Evolutionary conservation across 1,139 yeast species (phyloP).

Genomic region (Nakaseomyces sp.): DNA sequence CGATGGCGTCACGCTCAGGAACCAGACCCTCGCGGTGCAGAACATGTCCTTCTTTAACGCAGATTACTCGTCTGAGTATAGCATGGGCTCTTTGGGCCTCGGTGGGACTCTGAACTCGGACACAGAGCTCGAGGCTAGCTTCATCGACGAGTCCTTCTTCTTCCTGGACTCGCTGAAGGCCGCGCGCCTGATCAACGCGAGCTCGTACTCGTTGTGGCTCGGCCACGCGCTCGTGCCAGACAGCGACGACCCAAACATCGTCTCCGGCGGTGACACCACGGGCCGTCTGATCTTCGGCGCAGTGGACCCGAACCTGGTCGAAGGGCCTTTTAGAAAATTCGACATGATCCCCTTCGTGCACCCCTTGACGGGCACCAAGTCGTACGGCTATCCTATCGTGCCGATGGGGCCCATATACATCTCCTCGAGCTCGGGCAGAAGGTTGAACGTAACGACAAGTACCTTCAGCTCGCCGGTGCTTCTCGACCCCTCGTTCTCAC

Average conservation of each 20-base stretch:
- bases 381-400: constrained; percentile 44
- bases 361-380: constrained; percentile 23
- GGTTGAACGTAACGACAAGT: constrained; percentile 32
- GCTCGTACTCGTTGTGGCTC: constrained; percentile 52
- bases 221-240: constrained; percentile 15
- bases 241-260: background rate
- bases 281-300: constrained; percentile 53
- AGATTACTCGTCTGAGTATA: constrained; percentile 36
- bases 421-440: constrained; percentile 35
- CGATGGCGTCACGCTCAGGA: background rate
- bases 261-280: constrained; percentile 6
- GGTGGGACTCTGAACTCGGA: constrained; percentile 33
- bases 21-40: constrained; percentile 11
- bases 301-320: constrained; percentile 40
- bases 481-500: constrained; percentile 50
- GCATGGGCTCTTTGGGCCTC: constrained; percentile 49
- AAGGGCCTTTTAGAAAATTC: constrained; percentile 42
- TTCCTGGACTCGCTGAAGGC: constrained; percentile 36
- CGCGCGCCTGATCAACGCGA: constrained; percentile 35
- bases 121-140: constrained; percentile 10
- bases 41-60: constrained; percentile 32
- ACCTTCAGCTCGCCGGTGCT: constrained; percentile 45
- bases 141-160: constrained; percentile 33
- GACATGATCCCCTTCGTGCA: constrained; percentile 41
- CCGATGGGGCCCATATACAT: constrained; percentile 48